Evolutionary conservation across 495 filamentous ascomycete genomes (phyloP), one percentile per base, ranked within the genome.

Genomic region (Talaromyces liani): DNA sequence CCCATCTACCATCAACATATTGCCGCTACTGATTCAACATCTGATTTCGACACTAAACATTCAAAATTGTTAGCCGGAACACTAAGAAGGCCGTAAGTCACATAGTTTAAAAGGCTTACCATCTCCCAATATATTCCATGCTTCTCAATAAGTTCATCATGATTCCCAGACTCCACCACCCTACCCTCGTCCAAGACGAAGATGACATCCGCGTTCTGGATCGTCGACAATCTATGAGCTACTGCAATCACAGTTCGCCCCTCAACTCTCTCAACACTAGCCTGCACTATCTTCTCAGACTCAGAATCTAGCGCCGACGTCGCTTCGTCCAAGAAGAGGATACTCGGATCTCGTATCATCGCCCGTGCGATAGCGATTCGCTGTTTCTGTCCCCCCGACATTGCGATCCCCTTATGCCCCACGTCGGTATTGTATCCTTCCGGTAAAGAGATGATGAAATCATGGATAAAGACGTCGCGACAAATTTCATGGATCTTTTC

Each of bases 191-290:
- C 75, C 88, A 96, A 92, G 65, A 96, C 92, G 14, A 95, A 88
- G 63, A 97, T 96, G 68, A 93, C 94, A 69, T 91, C 87, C 8
- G 88, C 88, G 58, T 87, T 84, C 68, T 88, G 86, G 61, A 89
- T 87, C 4, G 87, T 89, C 58, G 79, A 83, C 29, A 89, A 68
- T 18, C 87, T 77, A 71, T 89, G 87, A 16, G 88, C 88, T 9
- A 91, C 81, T 0, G 81, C 85, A 29, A 89, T 73, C 56, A 82
- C 86, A 0, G 83, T 90, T 12, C 70, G 69, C 16, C 69, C 67
- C 2, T 55, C 77, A 56, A 95, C 91, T n/a, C 57, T 85, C 71
- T 51, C 31, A 74, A 75, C 6, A 83, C 80, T 62, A 60, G 87
- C 84, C 60, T 90, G 79, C 2, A 87, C 86, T 16, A 71, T 73